These are phyloP conservation scores for Lichtheimia corymbifera DNA, from an alignment of 371 early-diverging fungal species.

Conservation along the genomic window DNA sequence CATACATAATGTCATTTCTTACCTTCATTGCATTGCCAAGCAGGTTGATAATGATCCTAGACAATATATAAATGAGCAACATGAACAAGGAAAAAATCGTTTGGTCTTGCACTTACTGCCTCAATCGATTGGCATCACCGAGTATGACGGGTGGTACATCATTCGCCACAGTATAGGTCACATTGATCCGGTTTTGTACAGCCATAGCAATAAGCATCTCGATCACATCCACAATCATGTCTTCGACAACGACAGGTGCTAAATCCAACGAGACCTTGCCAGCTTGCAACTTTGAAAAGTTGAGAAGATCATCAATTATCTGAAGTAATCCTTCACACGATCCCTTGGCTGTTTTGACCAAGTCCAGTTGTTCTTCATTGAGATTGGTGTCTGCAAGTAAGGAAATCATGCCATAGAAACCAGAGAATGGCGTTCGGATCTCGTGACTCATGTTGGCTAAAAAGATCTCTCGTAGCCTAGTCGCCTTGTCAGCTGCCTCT, in stretches of 20 bases:
- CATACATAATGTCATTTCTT: neutral
- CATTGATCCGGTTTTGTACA: slow-evolving; percentile 48
- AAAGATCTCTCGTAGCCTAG: slow-evolving; percentile 50
- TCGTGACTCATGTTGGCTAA: slow-evolving; percentile 64
- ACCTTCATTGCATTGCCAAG: slow-evolving; percentile 44
- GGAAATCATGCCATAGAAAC: slow-evolving; percentile 62
- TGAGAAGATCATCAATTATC: slow-evolving; percentile 64
- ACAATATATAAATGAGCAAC: slow-evolving; percentile 2
- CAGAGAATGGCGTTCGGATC: slow-evolving; percentile 60
- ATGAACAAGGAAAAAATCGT: neutral
- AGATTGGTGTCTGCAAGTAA: slow-evolving; percentile 49
- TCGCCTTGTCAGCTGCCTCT: slow-evolving; percentile 45
- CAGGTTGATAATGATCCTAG: slow-evolving; percentile 36
- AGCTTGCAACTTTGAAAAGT: slow-evolving; percentile 65
- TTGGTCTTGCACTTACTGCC: slow-evolving; percentile 26
- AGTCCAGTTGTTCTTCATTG: slow-evolving; percentile 50
- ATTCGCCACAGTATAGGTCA: slow-evolving; percentile 44
- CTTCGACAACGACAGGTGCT: slow-evolving; percentile 50
- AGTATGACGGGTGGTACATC: slow-evolving; percentile 37
- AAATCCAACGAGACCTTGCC: slow-evolving; percentile 60
- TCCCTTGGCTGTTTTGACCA: slow-evolving; percentile 60
- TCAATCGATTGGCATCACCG: slow-evolving; percentile 50
- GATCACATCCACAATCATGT: slow-evolving; percentile 57
- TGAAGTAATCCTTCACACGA: slow-evolving; percentile 58
- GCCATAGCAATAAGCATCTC: slow-evolving; percentile 57